Conservation (phyloP, 495 filamentous ascomycete species). For the Penicillium alfredii region DNA sequence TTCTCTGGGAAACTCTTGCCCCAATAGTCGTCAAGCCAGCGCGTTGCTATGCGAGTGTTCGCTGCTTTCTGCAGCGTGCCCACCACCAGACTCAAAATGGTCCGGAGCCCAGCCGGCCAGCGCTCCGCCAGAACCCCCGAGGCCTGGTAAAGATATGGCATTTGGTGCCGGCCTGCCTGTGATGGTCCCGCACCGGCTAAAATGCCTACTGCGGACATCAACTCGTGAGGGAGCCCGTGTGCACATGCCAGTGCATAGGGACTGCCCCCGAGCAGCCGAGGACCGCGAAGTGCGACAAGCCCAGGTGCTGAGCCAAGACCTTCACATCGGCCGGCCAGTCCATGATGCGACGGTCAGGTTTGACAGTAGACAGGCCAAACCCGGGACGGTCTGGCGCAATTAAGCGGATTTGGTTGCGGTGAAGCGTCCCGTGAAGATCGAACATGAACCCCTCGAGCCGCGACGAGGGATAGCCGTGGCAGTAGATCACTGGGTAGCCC, state of each 20-base stretch:
- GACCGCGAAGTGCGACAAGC: constrained; percentile 30
- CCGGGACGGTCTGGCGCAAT: constrained; percentile 41
- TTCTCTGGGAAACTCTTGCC: neutral
- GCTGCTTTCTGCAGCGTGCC: constrained; percentile 6
- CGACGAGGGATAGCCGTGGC: constrained; percentile 41
- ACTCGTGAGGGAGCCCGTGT: constrained; percentile 23
- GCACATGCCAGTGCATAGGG: constrained; percentile 46
- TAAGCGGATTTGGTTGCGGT: constrained; percentile 27
- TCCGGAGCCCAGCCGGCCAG: constrained; percentile 4
- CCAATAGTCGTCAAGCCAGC: constrained; percentile 10
- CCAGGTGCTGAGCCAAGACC: constrained; percentile 30
- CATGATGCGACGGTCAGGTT: constrained; percentile 29
- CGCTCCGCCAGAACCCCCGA: constrained; percentile 5
- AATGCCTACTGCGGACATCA: constrained; percentile 29
- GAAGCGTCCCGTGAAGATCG: constrained; percentile 19
- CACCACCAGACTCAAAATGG: neutral
- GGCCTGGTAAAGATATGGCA: constrained; percentile 6
- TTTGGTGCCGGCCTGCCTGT: constrained; percentile 18
- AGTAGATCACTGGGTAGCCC: constrained; percentile 31
- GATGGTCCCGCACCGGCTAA: constrained; percentile 30
- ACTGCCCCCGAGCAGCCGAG: constrained; percentile 43
- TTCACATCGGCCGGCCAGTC: constrained; percentile 39
- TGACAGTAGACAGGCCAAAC: constrained; percentile 35
- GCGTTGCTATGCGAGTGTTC: constrained; percentile 2
- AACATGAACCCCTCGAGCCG: constrained; percentile 38